Base-by-base conservation (phyloP, 352 stramenopile genomes). In the Phytopythium aichiense region DNA sequence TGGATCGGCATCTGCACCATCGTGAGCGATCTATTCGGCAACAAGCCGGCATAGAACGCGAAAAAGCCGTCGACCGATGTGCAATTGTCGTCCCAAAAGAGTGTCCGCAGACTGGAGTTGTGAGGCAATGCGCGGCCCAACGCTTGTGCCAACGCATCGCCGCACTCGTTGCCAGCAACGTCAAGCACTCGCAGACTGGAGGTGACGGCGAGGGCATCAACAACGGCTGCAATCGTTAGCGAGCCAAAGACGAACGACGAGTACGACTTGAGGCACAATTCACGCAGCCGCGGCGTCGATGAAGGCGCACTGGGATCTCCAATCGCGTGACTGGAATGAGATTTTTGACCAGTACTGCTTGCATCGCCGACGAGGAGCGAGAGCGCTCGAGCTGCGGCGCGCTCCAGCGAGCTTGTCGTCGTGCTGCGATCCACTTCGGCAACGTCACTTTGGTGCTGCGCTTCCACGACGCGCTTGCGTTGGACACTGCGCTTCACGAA, bases 51-150 rank as follows among this genome's bases (percentile, higher is more conserved):
- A 70, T 90, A 84, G 37, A 93, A 91, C 15, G 64, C 60, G 31
- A 73, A 55, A 59, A 90, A 91, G 9, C 85, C 85, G 30, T 87
- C 79, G 33, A 92, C 74, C 0, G 78, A 91, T 58, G 79, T 89
- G 59, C 76, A 81, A 55, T 92, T 94, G 40, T 72, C 76, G 50
- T 94, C 85, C 83, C 83, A 91, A 58, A 88, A 94, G 40, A 94
- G 71, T 9, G 81, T 71, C 20, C 80, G 79, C 15, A 92, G 60
- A 37, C 68, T 77, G 48, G 69, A 77, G 61, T 91, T 94, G 28
- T 65, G 61, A 0, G 77, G 81, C 31, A 94, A 58, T 8, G 79
- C 65, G 0, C 65, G 49, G 2, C 76, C 83, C 0, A 94, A 67
- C 31, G 68, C 69, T 6, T 43, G 49, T 9, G 83, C 79, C 11